These are phyloP conservation scores for Xylaria sp. DNA, from an alignment of 2,329 filamentous ascomycete genomes.

Conservation along the genomic window DNA sequence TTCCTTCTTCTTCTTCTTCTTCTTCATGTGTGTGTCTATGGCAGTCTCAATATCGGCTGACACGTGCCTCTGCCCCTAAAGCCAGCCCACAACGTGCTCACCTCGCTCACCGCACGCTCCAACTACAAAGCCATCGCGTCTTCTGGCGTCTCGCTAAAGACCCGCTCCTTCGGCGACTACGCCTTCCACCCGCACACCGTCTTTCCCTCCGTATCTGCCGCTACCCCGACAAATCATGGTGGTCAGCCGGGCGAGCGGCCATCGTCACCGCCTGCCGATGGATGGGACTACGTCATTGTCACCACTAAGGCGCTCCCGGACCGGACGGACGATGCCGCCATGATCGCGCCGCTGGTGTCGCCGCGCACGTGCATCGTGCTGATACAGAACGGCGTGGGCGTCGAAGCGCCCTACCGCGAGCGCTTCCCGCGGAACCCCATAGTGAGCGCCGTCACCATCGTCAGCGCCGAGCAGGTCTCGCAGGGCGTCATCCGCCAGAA, in stretches of 20 bases:
- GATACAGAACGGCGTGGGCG: slow-evolving; percentile 77
- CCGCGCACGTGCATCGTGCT: slow-evolving; percentile 68
- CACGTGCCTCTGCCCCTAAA: slow-evolving; percentile 43
- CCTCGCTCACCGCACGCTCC: slow-evolving; percentile 77
- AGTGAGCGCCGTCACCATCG: slow-evolving; percentile 74
- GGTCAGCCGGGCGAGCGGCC: not conserved
- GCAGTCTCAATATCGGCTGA: not conserved
- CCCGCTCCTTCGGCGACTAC: slow-evolving; percentile 74
- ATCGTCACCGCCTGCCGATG: slow-evolving; percentile 36
- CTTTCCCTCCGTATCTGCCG: slow-evolving; percentile 70
- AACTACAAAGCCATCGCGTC: slow-evolving; percentile 73
- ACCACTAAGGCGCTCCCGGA: slow-evolving; percentile 77
- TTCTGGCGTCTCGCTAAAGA: slow-evolving; percentile 71
- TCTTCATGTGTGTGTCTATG: not conserved
- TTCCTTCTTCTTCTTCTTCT: no score
- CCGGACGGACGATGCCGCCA: slow-evolving; percentile 66
- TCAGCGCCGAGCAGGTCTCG: slow-evolving; percentile 72
- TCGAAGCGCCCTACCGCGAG: slow-evolving; percentile 71
- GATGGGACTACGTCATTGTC: slow-evolving; percentile 74
- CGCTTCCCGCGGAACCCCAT: slow-evolving; percentile 70
- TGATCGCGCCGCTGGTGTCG: slow-evolving; percentile 69
- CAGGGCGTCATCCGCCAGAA: slow-evolving; percentile 75
- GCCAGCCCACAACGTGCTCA: slow-evolving; percentile 62
- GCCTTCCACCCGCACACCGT: slow-evolving; percentile 69
- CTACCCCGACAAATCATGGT: slow-evolving; percentile 48